Evolutionary conservation across 129 eudicot genomes (phyloP).

Genomic region (Glebionis coronaria): DNA sequence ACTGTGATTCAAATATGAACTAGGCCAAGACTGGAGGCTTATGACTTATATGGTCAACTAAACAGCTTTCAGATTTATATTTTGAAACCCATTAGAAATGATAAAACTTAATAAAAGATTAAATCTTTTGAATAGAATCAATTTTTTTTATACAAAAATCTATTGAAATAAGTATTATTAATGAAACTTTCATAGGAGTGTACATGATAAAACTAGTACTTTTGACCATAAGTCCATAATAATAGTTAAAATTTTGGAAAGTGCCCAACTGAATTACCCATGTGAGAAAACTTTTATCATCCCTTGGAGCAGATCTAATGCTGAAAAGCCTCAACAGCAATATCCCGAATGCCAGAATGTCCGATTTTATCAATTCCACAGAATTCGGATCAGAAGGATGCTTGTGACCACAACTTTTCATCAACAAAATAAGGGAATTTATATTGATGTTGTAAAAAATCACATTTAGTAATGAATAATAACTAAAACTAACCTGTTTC

Average conservation of each 20-base stretch:
- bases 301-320: conserved; percentile 36
- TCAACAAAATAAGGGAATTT: conserved; percentile 11
- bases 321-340: conserved; percentile 46
- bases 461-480: neutral
- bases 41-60: conserved; percentile 9
- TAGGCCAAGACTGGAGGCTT: neutral
- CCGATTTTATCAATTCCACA: conserved; percentile 30
- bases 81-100: no score
- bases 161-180: neutral
- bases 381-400: conserved; percentile 34
- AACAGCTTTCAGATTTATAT: neutral
- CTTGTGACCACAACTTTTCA: conserved; percentile 36
- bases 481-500: conserved; percentile 35
- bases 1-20: neutral
- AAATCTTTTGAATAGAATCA: no score
- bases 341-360: conserved; percentile 48
- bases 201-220: neutral
- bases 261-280: conserved; percentile 36
- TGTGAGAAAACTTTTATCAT: conserved; percentile 26
- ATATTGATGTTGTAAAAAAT: neutral
- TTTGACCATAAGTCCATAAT: neutral
- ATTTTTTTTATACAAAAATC: neutral
- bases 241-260: neutral
- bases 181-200: neutral
- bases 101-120: no score